A percentile compares a stretch with the other conserved stretches of the same genome.
Evolutionary conservation across 192 early-diverging fungal species (phyloP).

Genomic region (Entomortierella beljakovae): DNA sequence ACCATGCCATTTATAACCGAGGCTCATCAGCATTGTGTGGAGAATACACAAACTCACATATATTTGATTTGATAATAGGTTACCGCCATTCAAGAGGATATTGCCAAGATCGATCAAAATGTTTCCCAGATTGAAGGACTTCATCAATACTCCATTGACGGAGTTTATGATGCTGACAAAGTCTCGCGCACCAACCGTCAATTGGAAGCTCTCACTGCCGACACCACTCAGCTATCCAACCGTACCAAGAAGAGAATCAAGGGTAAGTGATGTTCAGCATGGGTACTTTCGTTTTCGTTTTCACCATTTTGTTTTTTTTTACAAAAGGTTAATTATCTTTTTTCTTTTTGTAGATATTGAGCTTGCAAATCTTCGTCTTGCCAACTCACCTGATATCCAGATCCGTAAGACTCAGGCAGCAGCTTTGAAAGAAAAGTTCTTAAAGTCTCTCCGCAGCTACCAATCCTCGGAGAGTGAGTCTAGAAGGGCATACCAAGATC

Average conservation of each 20-base stretch:
- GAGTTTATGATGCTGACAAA: conserved; percentile 47
- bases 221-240: conserved; percentile 52
- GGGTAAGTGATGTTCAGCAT: conserved; percentile 23
- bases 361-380: conserved; percentile 42
- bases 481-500: conserved; percentile 85
- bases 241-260: conserved; percentile 64
- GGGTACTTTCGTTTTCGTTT: too few species aligned
- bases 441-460: conserved; percentile 80
- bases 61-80: conserved; percentile 34
- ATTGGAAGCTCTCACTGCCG: conserved; percentile 45
- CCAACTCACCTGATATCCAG: conserved; percentile 31
- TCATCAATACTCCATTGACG: conserved; percentile 53
- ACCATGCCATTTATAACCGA: neutral
- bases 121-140: conserved; percentile 51
- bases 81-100: conserved; percentile 52
- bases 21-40: too few species aligned
- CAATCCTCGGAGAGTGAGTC: conserved; percentile 84
- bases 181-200: conserved; percentile 43
- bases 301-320: too few species aligned
- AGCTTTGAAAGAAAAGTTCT: conserved; percentile 70
- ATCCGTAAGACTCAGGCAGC: conserved; percentile 58
- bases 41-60: too few species aligned
- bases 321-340: too few species aligned
- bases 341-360: conserved; percentile 25
- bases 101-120: conserved; percentile 49